Percentiles rank a stretch among this genome's conserved stretches.
Evolutionary conservation across 2,329 filamentous ascomycete species (phyloP).

Genomic region (Scortechinia acanthostroma): DNA sequence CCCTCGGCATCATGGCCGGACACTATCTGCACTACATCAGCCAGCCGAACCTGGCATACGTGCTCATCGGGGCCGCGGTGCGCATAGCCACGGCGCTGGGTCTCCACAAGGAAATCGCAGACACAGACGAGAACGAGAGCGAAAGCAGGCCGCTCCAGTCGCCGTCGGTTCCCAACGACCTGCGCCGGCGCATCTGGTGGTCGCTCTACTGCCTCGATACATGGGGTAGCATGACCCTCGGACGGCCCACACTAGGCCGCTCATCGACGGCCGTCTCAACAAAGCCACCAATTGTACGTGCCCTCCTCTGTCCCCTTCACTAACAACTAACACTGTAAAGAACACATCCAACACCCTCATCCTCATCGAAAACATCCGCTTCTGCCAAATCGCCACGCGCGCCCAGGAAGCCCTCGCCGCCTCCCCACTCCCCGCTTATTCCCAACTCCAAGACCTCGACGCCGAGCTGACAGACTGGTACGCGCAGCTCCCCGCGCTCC

Average conservation of each 20-base stretch:
- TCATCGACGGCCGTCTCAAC: conserved; percentile 39
- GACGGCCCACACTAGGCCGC: conserved; percentile 42
- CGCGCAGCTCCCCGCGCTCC: conserved; percentile 41
- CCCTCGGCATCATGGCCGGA: conserved; percentile 44
- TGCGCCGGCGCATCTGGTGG: conserved; percentile 45
- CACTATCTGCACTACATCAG: conserved; percentile 53
- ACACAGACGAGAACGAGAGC: no score
- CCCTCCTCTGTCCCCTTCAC: no score
- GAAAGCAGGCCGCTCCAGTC: conserved; percentile 15
- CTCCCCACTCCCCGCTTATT: conserved; percentile 41
- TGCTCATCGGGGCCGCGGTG: conserved; percentile 42
- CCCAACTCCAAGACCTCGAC: conserved; percentile 45
- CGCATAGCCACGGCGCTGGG: conserved; percentile 48
- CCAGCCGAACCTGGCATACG: conserved; percentile 48
- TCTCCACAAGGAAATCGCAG: conserved; percentile 36
- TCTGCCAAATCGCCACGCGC: conserved; percentile 53
- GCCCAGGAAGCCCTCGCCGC: conserved; percentile 53
- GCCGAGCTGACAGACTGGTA: conserved; percentile 49
- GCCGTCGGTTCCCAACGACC: conserved; percentile 28
- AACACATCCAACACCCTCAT: no score
- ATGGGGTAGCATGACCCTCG: conserved; percentile 42
- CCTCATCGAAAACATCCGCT: conserved; percentile 51
- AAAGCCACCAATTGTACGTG: conserved; percentile 34
- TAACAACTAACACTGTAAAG: no score
- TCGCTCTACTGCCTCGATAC: conserved; percentile 43